Evolutionary conservation across 2,329 filamentous ascomycete species (phyloP).

Genomic region (Penicillium vulpinum): DNA sequence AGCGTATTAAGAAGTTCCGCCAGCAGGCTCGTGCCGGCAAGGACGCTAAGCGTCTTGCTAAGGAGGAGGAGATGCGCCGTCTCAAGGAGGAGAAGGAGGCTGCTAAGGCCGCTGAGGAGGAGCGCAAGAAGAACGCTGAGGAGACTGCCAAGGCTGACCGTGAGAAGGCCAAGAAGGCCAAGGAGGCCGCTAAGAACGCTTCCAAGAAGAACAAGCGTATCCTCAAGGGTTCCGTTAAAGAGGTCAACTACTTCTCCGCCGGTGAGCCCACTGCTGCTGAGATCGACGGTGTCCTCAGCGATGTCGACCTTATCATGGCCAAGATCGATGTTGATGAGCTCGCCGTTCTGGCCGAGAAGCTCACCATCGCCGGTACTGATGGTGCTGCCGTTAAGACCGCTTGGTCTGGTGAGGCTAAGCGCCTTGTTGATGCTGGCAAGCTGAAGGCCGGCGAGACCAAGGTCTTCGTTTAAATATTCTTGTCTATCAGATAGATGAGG

Average conservation of each 20-base stretch:
- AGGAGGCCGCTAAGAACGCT: constrained; percentile 97
- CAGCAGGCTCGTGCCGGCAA: constrained; percentile 89
- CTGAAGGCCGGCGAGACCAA: constrained; percentile 81
- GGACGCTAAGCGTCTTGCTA: constrained; percentile 90
- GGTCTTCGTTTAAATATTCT: constrained; percentile 39
- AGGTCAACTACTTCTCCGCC: constrained; percentile 90
- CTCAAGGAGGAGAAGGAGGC: constrained; percentile 80
- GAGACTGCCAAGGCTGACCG: constrained; percentile 80
- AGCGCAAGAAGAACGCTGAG: constrained; percentile 78
- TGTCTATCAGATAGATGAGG: constrained; percentile 7
- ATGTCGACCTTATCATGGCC: constrained; percentile 81
- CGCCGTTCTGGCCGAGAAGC: constrained; percentile 75
- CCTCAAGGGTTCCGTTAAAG: constrained; percentile 89
- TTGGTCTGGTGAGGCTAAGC: constrained; percentile 75
- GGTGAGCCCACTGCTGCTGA: constrained; percentile 71
- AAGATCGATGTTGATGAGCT: constrained; percentile 93
- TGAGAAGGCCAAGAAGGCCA: constrained; percentile 88
- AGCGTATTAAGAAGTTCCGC: constrained; percentile 96
- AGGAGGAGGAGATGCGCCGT: constrained; percentile 87
- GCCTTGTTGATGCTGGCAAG: constrained; percentile 78
- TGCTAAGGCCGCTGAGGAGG: constrained; percentile 80
- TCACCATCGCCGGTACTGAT: constrained; percentile 74
- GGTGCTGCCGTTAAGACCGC: constrained; percentile 80
- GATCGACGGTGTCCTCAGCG: constrained; percentile 79
- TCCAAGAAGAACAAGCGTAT: constrained; percentile 99